Evolutionary conservation across 768 basidiomycete genomes (phyloP).

Genomic region (Termitomyces sp.): DNA sequence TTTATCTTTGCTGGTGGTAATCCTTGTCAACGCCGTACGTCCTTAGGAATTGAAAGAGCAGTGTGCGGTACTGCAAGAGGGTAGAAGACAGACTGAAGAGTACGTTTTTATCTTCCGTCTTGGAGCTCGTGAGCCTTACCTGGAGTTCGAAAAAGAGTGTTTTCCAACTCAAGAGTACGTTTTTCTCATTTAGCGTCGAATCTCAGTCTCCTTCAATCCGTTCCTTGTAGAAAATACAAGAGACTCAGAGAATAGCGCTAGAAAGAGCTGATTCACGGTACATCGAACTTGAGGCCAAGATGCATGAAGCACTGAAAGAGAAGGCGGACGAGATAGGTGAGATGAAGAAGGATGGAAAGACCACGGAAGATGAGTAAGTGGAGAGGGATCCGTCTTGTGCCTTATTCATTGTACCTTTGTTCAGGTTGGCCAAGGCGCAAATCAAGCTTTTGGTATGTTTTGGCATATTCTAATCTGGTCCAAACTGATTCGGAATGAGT

Average conservation of each 20-base stretch:
- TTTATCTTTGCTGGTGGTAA: not conserved
- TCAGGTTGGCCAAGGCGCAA: not conserved
- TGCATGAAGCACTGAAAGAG: not conserved
- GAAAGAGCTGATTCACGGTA: not conserved
- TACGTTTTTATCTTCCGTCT: not conserved
- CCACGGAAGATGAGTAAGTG: not conserved
- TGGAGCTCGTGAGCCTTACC: not conserved
- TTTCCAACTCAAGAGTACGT: not conserved
- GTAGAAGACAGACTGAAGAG: not conserved
- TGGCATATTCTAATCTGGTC: not conserved
- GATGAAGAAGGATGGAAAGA: not conserved
- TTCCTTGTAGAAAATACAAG: not conserved
- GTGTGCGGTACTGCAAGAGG: not conserved
- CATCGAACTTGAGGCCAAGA: not conserved
- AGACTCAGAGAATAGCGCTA: not conserved
- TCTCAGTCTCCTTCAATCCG: not conserved
- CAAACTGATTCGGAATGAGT: not conserved
- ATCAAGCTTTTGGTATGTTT: not conserved
- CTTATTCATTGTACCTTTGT: not conserved
- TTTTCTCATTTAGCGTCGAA: not conserved
- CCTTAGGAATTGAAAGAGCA: not conserved
- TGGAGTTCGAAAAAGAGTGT: not conserved
- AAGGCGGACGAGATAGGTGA: not conserved
- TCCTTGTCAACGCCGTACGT: not conserved
- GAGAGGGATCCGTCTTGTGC: not conserved